Conservation (phyloP, 164 flowering plant genomes). For the Tetrastigma voinierianum region DNA sequence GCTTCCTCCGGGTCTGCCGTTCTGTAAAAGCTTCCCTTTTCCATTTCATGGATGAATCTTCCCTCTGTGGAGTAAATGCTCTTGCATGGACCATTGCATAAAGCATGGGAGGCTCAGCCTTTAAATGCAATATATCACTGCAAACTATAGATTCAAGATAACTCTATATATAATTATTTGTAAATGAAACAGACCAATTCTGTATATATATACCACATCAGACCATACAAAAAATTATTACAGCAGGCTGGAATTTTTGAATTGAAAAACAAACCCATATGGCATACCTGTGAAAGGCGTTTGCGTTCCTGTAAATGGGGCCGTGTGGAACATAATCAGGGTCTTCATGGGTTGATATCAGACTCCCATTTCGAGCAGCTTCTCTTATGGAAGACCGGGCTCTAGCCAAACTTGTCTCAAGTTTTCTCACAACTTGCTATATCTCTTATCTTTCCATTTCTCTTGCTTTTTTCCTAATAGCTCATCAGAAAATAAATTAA, state of each 20-base stretch:
- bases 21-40: constrained; percentile 25
- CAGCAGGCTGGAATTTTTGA: not conserved
- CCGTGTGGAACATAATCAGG: constrained; percentile 41
- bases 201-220: not conserved
- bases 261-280: not conserved
- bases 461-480: no score
- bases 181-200: not conserved
- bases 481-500: no score
- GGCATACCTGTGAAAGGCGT: constrained; percentile 49
- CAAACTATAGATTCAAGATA: constrained; percentile 55
- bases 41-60: constrained; percentile 58
- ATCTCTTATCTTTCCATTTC: not conserved
- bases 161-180: constrained; percentile 51
- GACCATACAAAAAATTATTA: not conserved
- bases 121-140: constrained; percentile 61
- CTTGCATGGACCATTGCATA: constrained; percentile 66
- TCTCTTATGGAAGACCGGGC: constrained; percentile 32
- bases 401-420: constrained; percentile 29
- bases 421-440: constrained; percentile 20
- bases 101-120: constrained; percentile 69
- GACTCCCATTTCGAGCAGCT: constrained; percentile 29
- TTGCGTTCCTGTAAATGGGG: constrained; percentile 41
- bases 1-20: constrained; percentile 51
- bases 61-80: constrained; percentile 73
- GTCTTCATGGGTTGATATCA: constrained; percentile 22